These are phyloP conservation scores for Talaromyces wortmannii DNA, from an alignment of 495 filamentous ascomycete species.

Conservation along the genomic window DNA sequence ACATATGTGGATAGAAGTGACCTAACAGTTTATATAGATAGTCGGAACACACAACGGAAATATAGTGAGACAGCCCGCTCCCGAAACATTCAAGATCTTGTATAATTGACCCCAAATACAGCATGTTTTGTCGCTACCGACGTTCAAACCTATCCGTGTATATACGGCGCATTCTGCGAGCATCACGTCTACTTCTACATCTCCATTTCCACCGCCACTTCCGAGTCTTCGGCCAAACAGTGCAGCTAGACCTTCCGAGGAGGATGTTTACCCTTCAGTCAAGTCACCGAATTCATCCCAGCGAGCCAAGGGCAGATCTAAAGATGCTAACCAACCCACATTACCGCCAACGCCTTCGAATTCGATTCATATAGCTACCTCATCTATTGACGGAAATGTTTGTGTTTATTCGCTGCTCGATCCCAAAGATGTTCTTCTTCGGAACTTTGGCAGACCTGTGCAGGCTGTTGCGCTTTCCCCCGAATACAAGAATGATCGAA, in stretches of 20 bases:
- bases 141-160: slow-evolving; percentile 67
- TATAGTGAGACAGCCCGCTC: slow-evolving; percentile 58
- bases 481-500: slow-evolving; percentile 80
- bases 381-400: slow-evolving; percentile 92
- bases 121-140: slow-evolving; percentile 81
- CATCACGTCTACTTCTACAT: slow-evolving; percentile 82
- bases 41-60: slow-evolving; percentile 96
- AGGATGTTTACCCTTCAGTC: slow-evolving; percentile 35
- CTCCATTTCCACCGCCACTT: slow-evolving; percentile 76
- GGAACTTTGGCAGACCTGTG: slow-evolving; percentile 90
- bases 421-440: slow-evolving; percentile 72
- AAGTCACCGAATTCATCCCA: slow-evolving; percentile 39
- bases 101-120: slow-evolving; percentile 25
- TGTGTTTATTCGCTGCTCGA: slow-evolving; percentile 79
- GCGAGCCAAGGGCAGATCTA: slow-evolving; percentile 33
- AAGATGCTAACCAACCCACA: slow-evolving; percentile 26
- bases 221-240: slow-evolving; percentile 49
- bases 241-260: slow-evolving; percentile 33
- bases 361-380: slow-evolving; percentile 83
- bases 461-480: slow-evolving; percentile 87
- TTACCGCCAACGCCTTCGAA: slow-evolving; percentile 71
- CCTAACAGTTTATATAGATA: slow-evolving; percentile 49
- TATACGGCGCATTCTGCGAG: slow-evolving; percentile 92
- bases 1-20: neutral
- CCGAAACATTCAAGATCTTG: neutral